Percentiles rank a stretch among this genome's conserved stretches.
phyloP scores from a whole-genome alignment of 2,329 filamentous ascomycete species.

The Fusarium nematophilum region DNA sequence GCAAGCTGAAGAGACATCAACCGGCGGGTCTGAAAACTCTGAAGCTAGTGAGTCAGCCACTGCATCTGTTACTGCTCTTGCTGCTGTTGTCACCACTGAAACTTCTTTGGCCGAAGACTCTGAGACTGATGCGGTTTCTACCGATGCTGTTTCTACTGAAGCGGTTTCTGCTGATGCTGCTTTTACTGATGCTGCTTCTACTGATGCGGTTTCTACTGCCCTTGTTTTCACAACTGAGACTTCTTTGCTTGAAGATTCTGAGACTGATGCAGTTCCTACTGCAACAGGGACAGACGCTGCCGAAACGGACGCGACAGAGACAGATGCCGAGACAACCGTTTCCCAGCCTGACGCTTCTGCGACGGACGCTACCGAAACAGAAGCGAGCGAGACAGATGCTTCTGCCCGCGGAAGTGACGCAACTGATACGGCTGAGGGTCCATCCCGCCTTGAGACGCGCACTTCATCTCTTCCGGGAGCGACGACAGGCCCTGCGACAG shows the following conservation, averaged over 20 bases:
- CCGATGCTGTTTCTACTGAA: no score
- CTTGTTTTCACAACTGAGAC: no score
- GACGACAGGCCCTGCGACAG: constrained; percentile 28
- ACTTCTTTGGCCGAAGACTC: background rate
- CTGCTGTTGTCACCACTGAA: background rate
- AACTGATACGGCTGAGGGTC: constrained; percentile 14
- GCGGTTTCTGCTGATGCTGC: no score
- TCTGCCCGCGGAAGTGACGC: background rate
- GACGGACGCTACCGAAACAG: constrained; percentile 5
- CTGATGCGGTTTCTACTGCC: no score
- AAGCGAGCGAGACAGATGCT: constrained; percentile 11
- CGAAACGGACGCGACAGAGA: constrained; percentile 10
- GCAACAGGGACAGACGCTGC: constrained; percentile 19
- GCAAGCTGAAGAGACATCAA: constrained; percentile 36
- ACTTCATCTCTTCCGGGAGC: constrained; percentile 25
- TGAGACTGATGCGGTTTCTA: constrained; percentile 24
- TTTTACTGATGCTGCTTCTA: no score
- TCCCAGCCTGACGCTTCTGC: background rate
- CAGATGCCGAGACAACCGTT: background rate
- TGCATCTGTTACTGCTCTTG: constrained; percentile 10
- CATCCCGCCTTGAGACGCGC: constrained; percentile 34
- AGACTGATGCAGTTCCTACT: constrained; percentile 24
- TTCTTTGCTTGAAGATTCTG: background rate
- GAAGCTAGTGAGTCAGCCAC: constrained; percentile 32
- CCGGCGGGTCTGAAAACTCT: constrained; percentile 31